phyloP scores from a whole-genome alignment of 345 rosid species.

The Syzygium oleosum region DNA sequence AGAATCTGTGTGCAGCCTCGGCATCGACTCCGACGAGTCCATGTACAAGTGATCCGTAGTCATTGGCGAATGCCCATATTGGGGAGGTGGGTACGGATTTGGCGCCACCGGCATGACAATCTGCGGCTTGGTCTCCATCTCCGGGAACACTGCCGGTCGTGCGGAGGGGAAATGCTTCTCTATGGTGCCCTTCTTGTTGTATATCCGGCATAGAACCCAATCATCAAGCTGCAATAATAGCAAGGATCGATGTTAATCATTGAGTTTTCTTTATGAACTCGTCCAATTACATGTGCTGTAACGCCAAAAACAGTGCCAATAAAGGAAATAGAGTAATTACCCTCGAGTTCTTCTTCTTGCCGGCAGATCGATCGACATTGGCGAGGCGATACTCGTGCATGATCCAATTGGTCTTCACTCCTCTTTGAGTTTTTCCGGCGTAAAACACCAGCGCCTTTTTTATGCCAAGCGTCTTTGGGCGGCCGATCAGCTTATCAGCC shows the following conservation, averaged over 20 bases:
- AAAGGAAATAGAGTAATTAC: conserved; percentile 17
- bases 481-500: conserved; percentile 86
- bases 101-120: background rate
- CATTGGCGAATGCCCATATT: background rate
- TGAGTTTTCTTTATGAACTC: background rate
- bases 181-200: conserved; percentile 72
- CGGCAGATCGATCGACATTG: conserved; percentile 74
- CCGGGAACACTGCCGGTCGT: conserved; percentile 1
- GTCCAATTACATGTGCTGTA: background rate
- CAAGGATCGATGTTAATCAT: background rate
- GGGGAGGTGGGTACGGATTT: background rate
- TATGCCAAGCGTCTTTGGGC: conserved; percentile 63
- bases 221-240: conserved; percentile 60
- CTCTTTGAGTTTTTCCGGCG: conserved; percentile 78
- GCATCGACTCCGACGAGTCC: conserved; percentile 50
- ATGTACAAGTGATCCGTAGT: conserved; percentile 1
- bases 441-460: conserved; percentile 90
- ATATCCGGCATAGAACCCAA: conserved; percentile 76
- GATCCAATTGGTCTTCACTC: conserved; percentile 91
- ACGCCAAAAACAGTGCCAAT: background rate
- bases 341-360: conserved; percentile 53
- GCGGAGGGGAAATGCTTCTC: conserved; percentile 35
- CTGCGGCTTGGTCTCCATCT: conserved; percentile 32
- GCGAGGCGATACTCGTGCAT: conserved; percentile 97
- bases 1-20: conserved; percentile 49